Base-by-base conservation (phyloP, 345 rosid genomes). In the Firmiana major region DNA sequence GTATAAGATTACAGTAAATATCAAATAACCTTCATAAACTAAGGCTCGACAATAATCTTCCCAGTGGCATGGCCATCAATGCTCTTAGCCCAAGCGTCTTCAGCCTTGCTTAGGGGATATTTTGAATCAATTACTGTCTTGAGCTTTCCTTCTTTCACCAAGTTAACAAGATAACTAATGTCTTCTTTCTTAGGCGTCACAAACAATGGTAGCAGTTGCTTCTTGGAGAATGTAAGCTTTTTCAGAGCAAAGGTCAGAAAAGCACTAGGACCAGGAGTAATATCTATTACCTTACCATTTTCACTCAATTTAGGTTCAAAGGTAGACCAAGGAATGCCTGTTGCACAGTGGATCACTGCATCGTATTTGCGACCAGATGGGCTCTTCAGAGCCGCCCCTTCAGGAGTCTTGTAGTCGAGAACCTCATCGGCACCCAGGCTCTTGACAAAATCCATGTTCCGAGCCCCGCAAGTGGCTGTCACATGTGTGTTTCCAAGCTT, bases 51-150 rank as follows among this genome's bases (percentile, higher is more conserved):
- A 24, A 92, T 81, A 46, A 93, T 84, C 87, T 93, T 91, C 19
- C 97, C 97, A 7, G 94, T 93, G 46, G 95, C 93, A 78, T 88
- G 92, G 19, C 94, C 91, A 48, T 78, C 87, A 3, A 88, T 83
- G 71, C 87, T 87, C 82, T 85, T 88, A 5, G 90, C 92, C 97
- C 94, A 92, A n/a, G 85, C 94, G 15, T 90, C 93, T 81, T 90
- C 93, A 1, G 91, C 94, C 77, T 87, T 85, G 80, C 85, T 86
- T 54, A 91, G 46, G 6, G 88, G 84, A 74, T 83, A 75, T 74
- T 74, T 88, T 0, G 63, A 58, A 24, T 58, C 63, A 15, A 58
- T 10, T 58, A 58, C 63, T 10, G 63, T 31, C 24, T 58, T 91
- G 28, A 93, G 80, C 85, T 88, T 93, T 69, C 90, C 87, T 64